phyloP scores from a whole-genome alignment of 2,329 filamentous ascomycete species.

The Pseudocercospora eumusae region DNA sequence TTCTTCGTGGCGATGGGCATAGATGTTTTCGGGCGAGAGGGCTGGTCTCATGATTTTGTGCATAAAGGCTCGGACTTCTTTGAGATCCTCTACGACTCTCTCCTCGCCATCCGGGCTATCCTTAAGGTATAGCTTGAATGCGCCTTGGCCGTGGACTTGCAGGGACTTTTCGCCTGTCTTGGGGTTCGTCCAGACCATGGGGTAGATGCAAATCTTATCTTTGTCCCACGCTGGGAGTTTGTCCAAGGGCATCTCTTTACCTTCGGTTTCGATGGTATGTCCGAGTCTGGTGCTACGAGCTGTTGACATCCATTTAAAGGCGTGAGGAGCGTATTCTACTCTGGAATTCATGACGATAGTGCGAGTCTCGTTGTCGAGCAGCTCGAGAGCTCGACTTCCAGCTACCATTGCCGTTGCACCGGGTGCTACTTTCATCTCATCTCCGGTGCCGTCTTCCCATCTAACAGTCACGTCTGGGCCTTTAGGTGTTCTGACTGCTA shows the following conservation, averaged over 20 bases:
- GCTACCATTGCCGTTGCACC: constrained; percentile 22
- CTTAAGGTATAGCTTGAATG: constrained; percentile 19
- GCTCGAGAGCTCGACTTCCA: constrained; percentile 15
- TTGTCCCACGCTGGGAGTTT: constrained; percentile 18
- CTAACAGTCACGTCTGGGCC: constrained; percentile 20
- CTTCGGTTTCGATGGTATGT: constrained; percentile 21
- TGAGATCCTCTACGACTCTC: constrained; percentile 15
- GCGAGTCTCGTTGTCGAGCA: constrained; percentile 17
- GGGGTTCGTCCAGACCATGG: constrained; percentile 24
- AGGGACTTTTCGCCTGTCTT: constrained; percentile 17
- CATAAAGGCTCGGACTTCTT: constrained; percentile 21
- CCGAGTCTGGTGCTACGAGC: constrained; percentile 20
- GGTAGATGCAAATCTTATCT: constrained; percentile 20
- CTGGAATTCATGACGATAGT: constrained; percentile 18
- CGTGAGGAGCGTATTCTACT: constrained; percentile 21
- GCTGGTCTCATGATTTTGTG: constrained; percentile 22
- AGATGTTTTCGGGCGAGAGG: constrained; percentile 18
- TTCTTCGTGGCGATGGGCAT: constrained; percentile 20
- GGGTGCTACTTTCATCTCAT: constrained; percentile 19
- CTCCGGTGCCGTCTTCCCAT: constrained; percentile 19
- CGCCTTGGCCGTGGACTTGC: constrained; percentile 22
- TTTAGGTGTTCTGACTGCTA: constrained; percentile 20
- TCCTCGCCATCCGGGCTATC: constrained; percentile 15
- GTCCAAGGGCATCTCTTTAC: constrained; percentile 17
- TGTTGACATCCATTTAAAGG: constrained; percentile 24